Conservation (phyloP, 805 yeast species). For the Priceomyces carsonii region DNA sequence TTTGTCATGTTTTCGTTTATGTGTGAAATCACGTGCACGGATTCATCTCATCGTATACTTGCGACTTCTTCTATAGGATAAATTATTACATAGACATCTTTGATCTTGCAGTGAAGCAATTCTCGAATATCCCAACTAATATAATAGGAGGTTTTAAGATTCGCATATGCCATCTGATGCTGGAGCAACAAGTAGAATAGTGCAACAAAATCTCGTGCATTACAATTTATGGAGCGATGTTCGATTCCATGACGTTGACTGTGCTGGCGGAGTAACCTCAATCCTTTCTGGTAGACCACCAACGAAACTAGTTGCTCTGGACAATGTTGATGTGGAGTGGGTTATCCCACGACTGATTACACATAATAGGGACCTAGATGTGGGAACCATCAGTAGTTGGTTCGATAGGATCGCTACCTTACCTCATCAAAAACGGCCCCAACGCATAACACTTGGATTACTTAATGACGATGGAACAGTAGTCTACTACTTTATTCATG, state of each 20-base stretch:
- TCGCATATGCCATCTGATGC: no score
- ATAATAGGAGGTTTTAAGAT: no score
- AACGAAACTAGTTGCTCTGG: constrained; percentile 21
- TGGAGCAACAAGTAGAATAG: constrained; percentile 34
- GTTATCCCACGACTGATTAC: constrained; percentile 37
- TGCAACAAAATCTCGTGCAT: constrained; percentile 44
- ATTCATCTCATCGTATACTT: no score
- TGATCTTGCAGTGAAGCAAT: no score
- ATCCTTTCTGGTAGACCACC: constrained; percentile 36
- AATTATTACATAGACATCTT: no score
- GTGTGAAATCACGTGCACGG: no score
- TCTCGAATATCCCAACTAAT: no score
- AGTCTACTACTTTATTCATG: constrained; percentile 67
- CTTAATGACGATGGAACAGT: constrained; percentile 67
- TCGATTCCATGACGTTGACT: constrained; percentile 11
- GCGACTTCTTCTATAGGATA: no score
- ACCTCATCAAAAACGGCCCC: constrained; percentile 28
- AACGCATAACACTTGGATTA: constrained; percentile 53
- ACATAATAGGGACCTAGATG: constrained; percentile 27
- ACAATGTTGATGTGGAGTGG: constrained; percentile 32
- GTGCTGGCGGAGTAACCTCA: constrained; percentile 4
- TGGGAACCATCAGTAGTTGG: constrained; percentile 39
- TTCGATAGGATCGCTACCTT: constrained; percentile 30
- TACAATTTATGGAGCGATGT: constrained; percentile 48
- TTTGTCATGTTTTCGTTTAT: no score